Evolutionary conservation across 129 eudicot species (phyloP).

Genomic region (Logfia minima): DNA sequence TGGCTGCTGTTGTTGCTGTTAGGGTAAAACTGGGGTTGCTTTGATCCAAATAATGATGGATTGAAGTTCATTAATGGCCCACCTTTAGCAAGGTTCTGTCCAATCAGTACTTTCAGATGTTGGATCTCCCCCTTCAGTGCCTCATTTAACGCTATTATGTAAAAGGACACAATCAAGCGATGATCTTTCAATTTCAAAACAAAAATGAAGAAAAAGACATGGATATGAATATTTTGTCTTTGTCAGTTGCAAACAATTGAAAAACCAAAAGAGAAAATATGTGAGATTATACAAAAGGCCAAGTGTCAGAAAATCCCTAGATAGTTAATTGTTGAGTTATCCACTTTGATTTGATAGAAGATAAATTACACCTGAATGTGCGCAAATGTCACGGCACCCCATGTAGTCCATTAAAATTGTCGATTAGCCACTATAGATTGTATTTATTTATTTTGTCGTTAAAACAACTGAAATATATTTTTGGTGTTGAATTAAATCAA

Average conservation of each 20-base stretch:
- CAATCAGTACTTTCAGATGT: slow-evolving; percentile 65
- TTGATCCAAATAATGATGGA: slow-evolving; percentile 45
- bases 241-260: not conserved
- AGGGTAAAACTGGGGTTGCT: slow-evolving; percentile 43
- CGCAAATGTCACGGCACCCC: not conserved
- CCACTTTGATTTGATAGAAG: not conserved
- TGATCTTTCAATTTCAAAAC: not conserved
- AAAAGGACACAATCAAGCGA: not conserved
- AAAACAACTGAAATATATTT: not conserved
- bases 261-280: not conserved
- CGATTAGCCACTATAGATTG: too few species aligned
- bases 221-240: not conserved
- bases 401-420: not conserved
- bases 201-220: not conserved
- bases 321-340: not conserved
- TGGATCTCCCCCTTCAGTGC: slow-evolving; percentile 87
- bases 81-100: slow-evolving; percentile 43
- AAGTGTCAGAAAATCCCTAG: too few species aligned
- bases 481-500: not conserved
- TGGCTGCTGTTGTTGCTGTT: slow-evolving; percentile 17
- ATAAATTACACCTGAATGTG: not conserved
- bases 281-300: not conserved
- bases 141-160: slow-evolving; percentile 59
- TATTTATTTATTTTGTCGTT: not conserved
- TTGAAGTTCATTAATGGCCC: slow-evolving; percentile 47